A percentile compares a stretch with the other conserved stretches of the same genome.
Evolutionary conservation across 2,329 filamentous ascomycete species (phyloP).

Genomic region (Akanthomyces lecanii): DNA sequence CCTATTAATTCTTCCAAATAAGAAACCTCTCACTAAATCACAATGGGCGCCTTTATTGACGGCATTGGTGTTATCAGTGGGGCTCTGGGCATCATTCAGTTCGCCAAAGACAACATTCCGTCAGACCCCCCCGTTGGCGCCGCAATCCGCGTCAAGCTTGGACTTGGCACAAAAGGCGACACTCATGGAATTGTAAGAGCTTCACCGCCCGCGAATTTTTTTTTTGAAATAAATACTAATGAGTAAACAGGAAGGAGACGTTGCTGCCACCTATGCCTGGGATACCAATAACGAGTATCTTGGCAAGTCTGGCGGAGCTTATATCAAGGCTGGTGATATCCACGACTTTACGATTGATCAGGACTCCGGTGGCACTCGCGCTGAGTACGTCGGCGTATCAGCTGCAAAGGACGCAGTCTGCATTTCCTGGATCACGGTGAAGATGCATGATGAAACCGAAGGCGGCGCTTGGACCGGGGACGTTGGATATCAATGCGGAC

Average conservation of each 20-base stretch:
- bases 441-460: slow-evolving; percentile 11
- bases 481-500: slow-evolving; percentile 11
- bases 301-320: slow-evolving; percentile 5
- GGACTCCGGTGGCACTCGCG: slow-evolving; percentile 8
- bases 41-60: neutral
- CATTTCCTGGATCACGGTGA: slow-evolving; percentile 15
- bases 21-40: too few relatives aligned
- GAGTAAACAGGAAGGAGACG: neutral
- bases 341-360: slow-evolving; percentile 8
- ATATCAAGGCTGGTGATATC: slow-evolving; percentile 2
- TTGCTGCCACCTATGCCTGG: slow-evolving; percentile 11
- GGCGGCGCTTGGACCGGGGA: slow-evolving; percentile 18
- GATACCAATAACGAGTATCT: slow-evolving; percentile 15
- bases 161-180: slow-evolving; percentile 1
- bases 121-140: neutral
- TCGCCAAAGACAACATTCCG: neutral
- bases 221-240: neutral
- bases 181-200: neutral
- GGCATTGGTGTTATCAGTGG: neutral
- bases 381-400: slow-evolving; percentile 15
- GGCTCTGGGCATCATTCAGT: neutral
- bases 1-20: too few relatives aligned
- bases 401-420: slow-evolving; percentile 12
- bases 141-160: slow-evolving; percentile 4
- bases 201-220: too few relatives aligned